Evolutionary conservation across 176 grass and related monocot genomes (phyloP).

Genomic region (Dendrocalamus sinicus): DNA sequence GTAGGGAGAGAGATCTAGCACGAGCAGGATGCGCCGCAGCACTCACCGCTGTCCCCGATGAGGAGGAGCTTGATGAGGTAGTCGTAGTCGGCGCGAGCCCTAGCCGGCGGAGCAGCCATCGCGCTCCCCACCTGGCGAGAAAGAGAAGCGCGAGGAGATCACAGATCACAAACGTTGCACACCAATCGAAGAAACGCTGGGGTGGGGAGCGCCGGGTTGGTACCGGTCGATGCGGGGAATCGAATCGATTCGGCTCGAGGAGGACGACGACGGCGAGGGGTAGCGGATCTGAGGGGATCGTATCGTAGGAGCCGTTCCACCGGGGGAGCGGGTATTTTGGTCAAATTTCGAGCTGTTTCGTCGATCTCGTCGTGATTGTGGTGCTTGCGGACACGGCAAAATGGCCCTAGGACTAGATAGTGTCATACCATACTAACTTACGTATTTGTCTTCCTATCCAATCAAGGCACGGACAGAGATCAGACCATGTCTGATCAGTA

Average conservation of each 20-base stretch:
- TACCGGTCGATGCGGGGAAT: conserved; percentile 42
- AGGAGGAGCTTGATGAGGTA: conserved; percentile 86
- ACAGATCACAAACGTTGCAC: not conserved
- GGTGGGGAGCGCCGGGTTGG: conserved; percentile 22
- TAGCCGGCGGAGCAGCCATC: conserved; percentile 76
- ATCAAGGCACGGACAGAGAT: too few species aligned
- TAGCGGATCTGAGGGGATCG: conserved; percentile 19
- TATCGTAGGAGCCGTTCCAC: conserved; percentile 18
- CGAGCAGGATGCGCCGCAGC: not conserved
- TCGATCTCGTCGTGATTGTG: not conserved
- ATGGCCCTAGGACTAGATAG: too few species aligned
- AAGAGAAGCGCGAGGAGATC: not conserved
- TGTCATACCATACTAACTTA: too few species aligned
- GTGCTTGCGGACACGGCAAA: too few species aligned
- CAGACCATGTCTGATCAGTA: too few species aligned
- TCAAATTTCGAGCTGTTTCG: not conserved
- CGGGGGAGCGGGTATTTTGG: not conserved
- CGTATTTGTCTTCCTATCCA: too few species aligned
- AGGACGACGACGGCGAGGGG: not conserved
- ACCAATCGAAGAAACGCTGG: conserved; percentile 21
- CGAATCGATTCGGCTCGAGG: not conserved
- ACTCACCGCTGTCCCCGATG: conserved; percentile 81
- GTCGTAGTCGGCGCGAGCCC: conserved; percentile 79
- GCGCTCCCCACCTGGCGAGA: conserved; percentile 19
- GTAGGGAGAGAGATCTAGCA: not conserved